Evolutionary conservation across 176 grass and related monocot genomes (phyloP).

Genomic region (Secale cereale): DNA sequence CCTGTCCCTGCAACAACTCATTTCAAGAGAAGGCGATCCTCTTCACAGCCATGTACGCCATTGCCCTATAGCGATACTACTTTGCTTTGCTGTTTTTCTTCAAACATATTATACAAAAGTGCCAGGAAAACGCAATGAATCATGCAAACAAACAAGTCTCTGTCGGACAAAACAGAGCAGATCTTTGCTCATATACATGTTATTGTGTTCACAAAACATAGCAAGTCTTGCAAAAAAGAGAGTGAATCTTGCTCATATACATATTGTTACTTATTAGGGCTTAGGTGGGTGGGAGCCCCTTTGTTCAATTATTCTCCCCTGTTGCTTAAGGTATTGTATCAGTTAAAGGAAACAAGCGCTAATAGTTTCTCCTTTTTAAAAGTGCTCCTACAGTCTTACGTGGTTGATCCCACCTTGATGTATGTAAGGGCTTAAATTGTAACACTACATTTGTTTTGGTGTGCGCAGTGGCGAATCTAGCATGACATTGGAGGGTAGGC

Average conservation of each 20-base stretch:
- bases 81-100: neutral
- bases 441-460: neutral
- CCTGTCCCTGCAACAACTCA: conserved; percentile 64
- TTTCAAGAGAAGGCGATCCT: conserved; percentile 88
- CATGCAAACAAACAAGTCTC: neutral
- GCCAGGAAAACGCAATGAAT: neutral
- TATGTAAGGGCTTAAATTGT: neutral
- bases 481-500: too few relatives aligned
- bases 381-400: neutral
- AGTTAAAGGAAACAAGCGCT: neutral
- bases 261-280: neutral
- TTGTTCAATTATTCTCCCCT: neutral
- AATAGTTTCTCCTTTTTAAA: neutral
- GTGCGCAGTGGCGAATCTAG: too few relatives aligned
- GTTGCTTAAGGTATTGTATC: neutral
- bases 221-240: neutral
- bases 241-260: neutral
- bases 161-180: neutral
- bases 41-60: conserved; percentile 80
- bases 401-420: neutral
- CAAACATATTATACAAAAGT: neutral
- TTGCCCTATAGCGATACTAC: neutral
- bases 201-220: too few relatives aligned
- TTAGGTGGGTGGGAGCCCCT: neutral
- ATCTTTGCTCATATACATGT: neutral